A percentile compares a stretch with the other conserved stretches of the same genome.
Evolutionary conservation across 345 rosid genomes (phyloP).

Genomic region (Psidium friedrichsthalianum): DNA sequence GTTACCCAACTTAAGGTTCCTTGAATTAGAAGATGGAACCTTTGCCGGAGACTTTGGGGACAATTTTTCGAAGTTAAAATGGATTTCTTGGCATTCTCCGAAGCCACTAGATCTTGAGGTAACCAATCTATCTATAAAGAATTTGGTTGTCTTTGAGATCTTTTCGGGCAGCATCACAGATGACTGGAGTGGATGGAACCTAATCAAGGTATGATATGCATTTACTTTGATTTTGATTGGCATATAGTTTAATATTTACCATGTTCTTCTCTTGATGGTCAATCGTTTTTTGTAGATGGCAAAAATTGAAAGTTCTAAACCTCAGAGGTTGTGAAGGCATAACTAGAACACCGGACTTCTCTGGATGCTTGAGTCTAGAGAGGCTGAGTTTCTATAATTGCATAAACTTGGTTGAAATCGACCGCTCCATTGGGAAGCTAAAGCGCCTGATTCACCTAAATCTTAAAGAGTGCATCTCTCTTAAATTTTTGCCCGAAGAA

Average conservation of each 20-base stretch:
- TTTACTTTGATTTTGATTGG: background rate
- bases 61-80: background rate
- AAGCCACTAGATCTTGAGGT: background rate
- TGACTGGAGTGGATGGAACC: background rate
- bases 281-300: background rate
- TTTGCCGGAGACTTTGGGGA: background rate
- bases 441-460: background rate
- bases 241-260: background rate
- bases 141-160: background rate
- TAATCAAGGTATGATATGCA: background rate
- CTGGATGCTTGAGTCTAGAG: background rate
- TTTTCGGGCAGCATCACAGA: background rate
- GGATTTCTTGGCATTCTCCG: background rate
- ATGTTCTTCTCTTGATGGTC: background rate
- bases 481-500: background rate
- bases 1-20: background rate
- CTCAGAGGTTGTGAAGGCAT: background rate
- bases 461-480: background rate
- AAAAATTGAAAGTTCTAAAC: background rate
- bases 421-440: background rate
- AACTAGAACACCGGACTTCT: background rate
- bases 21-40: background rate
- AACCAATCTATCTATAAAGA: conserved; percentile 2
- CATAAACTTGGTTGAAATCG: background rate
- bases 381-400: background rate